Base-by-base conservation (phyloP, 257 asterid species). In the Eucommia ulmoides region DNA sequence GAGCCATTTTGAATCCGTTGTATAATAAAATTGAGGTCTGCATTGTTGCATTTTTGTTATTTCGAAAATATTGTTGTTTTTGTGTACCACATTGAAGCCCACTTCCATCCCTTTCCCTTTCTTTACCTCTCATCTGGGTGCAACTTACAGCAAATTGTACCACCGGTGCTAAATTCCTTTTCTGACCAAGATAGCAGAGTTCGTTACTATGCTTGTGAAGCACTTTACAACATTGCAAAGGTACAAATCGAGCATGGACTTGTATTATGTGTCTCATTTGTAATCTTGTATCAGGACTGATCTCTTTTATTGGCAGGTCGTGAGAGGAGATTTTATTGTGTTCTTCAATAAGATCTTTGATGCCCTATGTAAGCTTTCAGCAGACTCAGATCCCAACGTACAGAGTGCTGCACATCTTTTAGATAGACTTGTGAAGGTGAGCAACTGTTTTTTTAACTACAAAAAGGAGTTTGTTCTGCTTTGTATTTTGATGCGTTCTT, bases 401-500 rank as follows among this genome's bases (percentile, higher is more conserved):
- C 99, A 91, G 68, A 91, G 99, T 83, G 99, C 99, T 74, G 99
- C 99, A 49, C 99, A 91, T 81, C 99, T 91, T 58, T 74, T 91
- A 58, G 99, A 91, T 65, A 83, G 95, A 55, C 97, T 91, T 71
- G 99, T 91, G 52, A 91, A 91, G 93, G 99, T 83, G 20, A 42
- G 15, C 20, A 2, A 42, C 15, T 16, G 6, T 2, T 3, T 42
- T 18, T 18, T 42, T 16, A 29, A 6, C 21, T 16, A 35, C 44
- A 3, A 4, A 35, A 10, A 3, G 8, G 20, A 16, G 48, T 16
- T 42, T 42, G 48, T 18, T 42, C 20, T 1, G 3, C n/a, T 42
- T 42, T 9, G n/a, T 4, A 16, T 16, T 9, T 42, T 3, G 4
- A 42, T 16, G 21, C 19, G 15, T 42, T 38, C 1, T 42, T 16